Evolutionary conservation across 768 basidiomycete species (phyloP).

Genomic region (Trametes maxima): DNA sequence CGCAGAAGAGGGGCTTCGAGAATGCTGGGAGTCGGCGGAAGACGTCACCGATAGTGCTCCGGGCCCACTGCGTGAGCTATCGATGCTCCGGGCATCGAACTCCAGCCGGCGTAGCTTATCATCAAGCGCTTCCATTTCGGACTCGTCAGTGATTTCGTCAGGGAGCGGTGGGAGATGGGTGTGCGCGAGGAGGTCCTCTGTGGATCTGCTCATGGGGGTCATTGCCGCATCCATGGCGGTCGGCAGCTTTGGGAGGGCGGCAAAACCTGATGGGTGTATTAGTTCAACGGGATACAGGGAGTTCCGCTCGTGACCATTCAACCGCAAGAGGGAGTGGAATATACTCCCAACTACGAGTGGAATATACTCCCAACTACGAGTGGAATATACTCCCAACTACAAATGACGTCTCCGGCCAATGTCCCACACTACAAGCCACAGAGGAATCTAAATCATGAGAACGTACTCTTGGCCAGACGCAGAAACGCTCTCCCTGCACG

Average conservation of each 20-base stretch:
- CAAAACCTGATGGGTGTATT: conserved; percentile 55
- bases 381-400: too few relatives aligned
- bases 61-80: conserved; percentile 4
- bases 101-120: conserved; percentile 47
- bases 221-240: conserved; percentile 22
- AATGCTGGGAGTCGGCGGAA: conserved; percentile 11
- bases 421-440: too few relatives aligned
- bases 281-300: background rate
- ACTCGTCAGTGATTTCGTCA: conserved; percentile 60
- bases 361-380: too few relatives aligned
- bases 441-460: background rate
- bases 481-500: conserved; percentile 80
- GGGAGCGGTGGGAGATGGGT: conserved; percentile 58
- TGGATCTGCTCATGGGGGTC: conserved; percentile 35
- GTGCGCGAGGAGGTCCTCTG: conserved; percentile 51
- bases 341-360: too few relatives aligned
- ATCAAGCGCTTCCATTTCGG: conserved; percentile 58
- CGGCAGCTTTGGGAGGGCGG: conserved; percentile 61
- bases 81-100: conserved; percentile 24
- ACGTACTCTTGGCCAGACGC: conserved; percentile 71
- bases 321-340: too few relatives aligned
- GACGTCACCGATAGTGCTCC: conserved; percentile 10
- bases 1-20: conserved; percentile 12
- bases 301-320: background rate
- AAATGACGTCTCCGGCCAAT: too few relatives aligned